Conservation (phyloP, 441 rosid species). For the Gossypium davidsonii region DNA sequence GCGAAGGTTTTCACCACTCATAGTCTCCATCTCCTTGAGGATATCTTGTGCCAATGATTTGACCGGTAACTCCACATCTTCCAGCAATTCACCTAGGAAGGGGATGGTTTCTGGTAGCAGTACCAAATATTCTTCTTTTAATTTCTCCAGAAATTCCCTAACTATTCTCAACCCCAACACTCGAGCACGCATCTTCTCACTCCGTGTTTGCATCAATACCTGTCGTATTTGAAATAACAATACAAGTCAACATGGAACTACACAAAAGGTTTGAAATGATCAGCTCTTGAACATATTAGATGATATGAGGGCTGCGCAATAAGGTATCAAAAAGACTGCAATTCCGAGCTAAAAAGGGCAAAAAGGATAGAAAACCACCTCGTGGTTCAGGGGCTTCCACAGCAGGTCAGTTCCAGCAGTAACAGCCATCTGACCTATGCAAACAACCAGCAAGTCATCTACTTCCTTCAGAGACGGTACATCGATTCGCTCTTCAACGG, state of each 20-base stretch:
- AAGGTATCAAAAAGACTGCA: background rate
- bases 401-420: slow-evolving; percentile 85
- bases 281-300: background rate
- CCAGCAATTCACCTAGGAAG: slow-evolving; percentile 84
- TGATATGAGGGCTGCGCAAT: background rate
- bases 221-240: slow-evolving; percentile 17
- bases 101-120: slow-evolving; percentile 82
- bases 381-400: slow-evolving; percentile 92
- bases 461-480: slow-evolving; percentile 67
- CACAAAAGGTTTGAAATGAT: background rate
- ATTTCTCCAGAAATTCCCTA: slow-evolving; percentile 60
- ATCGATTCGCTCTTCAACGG: slow-evolving; percentile 43
- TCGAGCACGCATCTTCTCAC: slow-evolving; percentile 68
- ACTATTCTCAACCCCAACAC: slow-evolving; percentile 70
- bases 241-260: background rate
- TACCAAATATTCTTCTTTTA: slow-evolving; percentile 87
- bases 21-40: slow-evolving; percentile 77
- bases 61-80: slow-evolving; percentile 78
- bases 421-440: slow-evolving; percentile 96
- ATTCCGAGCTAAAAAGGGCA: background rate
- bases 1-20: slow-evolving; percentile 80
- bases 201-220: slow-evolving; percentile 93
- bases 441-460: slow-evolving; percentile 61
- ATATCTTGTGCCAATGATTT: slow-evolving; percentile 81
- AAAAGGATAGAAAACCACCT: slow-evolving; percentile 40